A percentile compares a stretch with the other conserved stretches of the same genome.
Conservation (phyloP, 768 basidiomycete genomes). For the Tulasnella sp. region DNA sequence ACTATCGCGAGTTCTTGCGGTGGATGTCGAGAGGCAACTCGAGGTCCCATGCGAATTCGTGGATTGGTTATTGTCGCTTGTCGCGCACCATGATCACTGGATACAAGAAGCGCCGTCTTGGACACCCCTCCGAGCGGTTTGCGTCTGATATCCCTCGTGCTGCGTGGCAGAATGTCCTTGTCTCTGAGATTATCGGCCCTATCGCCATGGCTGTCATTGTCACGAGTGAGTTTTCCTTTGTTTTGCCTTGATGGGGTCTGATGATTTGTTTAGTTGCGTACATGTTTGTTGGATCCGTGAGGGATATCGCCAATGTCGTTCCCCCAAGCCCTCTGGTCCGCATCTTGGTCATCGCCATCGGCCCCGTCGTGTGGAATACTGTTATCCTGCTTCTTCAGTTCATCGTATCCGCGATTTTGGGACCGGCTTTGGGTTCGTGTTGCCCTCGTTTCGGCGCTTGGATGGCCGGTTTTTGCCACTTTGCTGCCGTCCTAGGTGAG, state of each 20-base stretch:
- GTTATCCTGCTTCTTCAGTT: conserved; percentile 73
- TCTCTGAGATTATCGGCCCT: conserved; percentile 80
- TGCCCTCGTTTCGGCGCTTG: conserved; percentile 83
- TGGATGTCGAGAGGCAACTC: conserved; percentile 41
- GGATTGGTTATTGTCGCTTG: conserved; percentile 97
- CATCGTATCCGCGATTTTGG: conserved; percentile 80
- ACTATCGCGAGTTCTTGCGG: conserved; percentile 85
- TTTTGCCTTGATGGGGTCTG: background rate
- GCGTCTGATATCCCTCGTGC: conserved; percentile 73
- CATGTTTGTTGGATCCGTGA: conserved; percentile 88
- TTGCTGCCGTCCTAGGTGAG: conserved; percentile 59
- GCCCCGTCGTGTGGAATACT: conserved; percentile 92
- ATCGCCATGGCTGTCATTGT: conserved; percentile 75
- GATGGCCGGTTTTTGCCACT: conserved; percentile 83
- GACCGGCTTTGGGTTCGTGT: conserved; percentile 72
- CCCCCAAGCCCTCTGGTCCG: conserved; percentile 81
- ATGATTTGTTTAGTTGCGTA: conserved; percentile 36
- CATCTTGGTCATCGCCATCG: conserved; percentile 82
- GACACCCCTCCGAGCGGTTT: conserved; percentile 12
- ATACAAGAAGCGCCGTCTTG: conserved; percentile 45
- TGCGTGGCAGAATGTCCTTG: conserved; percentile 78
- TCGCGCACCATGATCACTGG: conserved; percentile 98
- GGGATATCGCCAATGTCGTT: conserved; percentile 44
- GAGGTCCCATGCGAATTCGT: conserved; percentile 49
- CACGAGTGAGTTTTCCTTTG: conserved; percentile 37